Conservation (phyloP, 306 rosid species). For the Quercus berberidifolia region DNA sequence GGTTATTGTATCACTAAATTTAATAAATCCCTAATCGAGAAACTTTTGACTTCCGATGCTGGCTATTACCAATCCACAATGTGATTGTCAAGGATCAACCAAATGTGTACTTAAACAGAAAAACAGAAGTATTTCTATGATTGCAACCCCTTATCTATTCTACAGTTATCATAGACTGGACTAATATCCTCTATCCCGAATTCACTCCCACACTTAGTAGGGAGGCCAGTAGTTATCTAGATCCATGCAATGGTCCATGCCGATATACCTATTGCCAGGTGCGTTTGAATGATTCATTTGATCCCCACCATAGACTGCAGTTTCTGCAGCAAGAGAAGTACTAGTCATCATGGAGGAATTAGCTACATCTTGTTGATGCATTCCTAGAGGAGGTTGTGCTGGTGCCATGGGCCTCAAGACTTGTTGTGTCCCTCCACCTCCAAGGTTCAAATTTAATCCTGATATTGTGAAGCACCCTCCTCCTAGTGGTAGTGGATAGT, state of each 20-base stretch:
- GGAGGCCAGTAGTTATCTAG: conserved; percentile 75
- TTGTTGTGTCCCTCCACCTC: conserved; percentile 38
- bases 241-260: conserved; percentile 76
- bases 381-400: conserved; percentile 2
- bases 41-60: not conserved
- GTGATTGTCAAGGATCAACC: not conserved
- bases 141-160: conserved; percentile 4
- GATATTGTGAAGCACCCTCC: conserved; percentile 62
- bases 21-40: not conserved
- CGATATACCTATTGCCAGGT: conserved; percentile 46
- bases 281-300: conserved; percentile 44
- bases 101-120: conserved; percentile 7
- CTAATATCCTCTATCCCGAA: not conserved
- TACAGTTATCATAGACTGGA: not conserved
- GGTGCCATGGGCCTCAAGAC: conserved; percentile 31
- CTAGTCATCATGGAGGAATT: conserved; percentile 38
- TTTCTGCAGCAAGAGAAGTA: conserved; percentile 34
- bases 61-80: not conserved
- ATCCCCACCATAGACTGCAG: conserved; percentile 48
- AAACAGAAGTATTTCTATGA: conserved; percentile 4
- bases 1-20: not conserved
- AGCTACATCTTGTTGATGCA: conserved; percentile 34
- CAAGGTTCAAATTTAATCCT: conserved; percentile 65
- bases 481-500: conserved; percentile 34
- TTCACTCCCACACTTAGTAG: conserved; percentile 32